These are phyloP conservation scores for Fusarium incarnatum DNA, from an alignment of 2,329 filamentous ascomycete genomes.

Conservation along the genomic window DNA sequence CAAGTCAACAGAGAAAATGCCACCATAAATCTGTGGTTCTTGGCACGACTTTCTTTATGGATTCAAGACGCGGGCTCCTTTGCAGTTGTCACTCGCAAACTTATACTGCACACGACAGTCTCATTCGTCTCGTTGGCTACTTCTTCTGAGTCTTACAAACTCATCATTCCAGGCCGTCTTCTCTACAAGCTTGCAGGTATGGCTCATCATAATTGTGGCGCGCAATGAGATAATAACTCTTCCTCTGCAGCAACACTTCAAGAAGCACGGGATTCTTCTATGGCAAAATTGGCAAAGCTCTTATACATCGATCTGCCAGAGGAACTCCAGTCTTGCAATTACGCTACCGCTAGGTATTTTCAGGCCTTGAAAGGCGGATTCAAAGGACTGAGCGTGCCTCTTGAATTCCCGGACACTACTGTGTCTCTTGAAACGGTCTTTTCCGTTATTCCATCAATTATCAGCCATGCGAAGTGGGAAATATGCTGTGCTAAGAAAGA, in stretches of 20 bases:
- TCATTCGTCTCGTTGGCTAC: not conserved
- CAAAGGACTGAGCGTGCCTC: too few relatives aligned
- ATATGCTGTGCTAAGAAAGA: too few relatives aligned
- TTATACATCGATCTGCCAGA: not conserved
- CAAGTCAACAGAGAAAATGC: not conserved
- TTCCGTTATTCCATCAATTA: too few relatives aligned
- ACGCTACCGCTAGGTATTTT: too few relatives aligned
- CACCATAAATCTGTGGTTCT: too few relatives aligned
- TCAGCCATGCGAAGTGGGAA: too few relatives aligned
- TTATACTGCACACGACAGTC: rapidly evolving
- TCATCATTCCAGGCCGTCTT: not conserved
- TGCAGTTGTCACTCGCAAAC: not conserved
- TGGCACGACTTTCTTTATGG: not conserved
- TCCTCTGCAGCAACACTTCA: not conserved
- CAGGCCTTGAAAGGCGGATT: rapidly evolving
- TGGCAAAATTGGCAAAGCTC: not conserved
- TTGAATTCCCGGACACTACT: too few relatives aligned
- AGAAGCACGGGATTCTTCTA: not conserved
- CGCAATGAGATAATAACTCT: not conserved
- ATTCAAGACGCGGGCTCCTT: not conserved
- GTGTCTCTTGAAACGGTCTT: too few relatives aligned
- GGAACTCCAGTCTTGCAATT: rapidly evolving
- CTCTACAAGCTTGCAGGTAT: conserved; percentile 4
- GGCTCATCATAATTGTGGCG: not conserved
- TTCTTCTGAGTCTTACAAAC: rapidly evolving